A percentile compares a stretch with the other conserved stretches of the same genome.
Conservation (phyloP, 139 green algal species). For the Gonium pectorale region DNA sequence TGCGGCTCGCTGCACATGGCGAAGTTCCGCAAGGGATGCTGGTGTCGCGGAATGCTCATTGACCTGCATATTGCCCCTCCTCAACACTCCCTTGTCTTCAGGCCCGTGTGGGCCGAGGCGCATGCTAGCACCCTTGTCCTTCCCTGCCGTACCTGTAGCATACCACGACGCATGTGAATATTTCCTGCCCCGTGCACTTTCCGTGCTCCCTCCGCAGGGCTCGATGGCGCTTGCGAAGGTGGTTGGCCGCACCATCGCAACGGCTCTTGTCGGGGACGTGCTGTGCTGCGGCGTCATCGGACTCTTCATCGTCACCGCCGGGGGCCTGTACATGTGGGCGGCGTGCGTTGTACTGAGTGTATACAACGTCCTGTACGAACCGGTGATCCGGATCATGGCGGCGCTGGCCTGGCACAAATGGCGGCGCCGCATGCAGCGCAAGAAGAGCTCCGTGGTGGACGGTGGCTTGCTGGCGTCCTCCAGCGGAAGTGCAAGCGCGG, state of each 20-base stretch:
- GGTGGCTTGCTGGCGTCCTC: not conserved
- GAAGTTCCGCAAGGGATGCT: not conserved
- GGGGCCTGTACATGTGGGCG: not conserved
- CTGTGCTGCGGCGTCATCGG: not conserved
- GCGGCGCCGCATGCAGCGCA: not conserved
- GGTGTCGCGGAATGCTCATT: not conserved
- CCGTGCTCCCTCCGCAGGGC: not conserved
- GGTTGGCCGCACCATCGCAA: not conserved
- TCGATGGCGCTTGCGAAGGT: not conserved
- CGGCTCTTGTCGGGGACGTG: not conserved
- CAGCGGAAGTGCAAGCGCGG: not conserved
- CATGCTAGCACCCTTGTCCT: too few species aligned
- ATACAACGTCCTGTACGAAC: conserved; percentile 1
- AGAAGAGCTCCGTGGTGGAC: not conserved
- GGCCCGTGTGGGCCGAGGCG: too few species aligned
- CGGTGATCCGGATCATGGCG: not conserved
- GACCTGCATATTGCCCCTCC: not conserved
- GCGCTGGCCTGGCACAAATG: not conserved
- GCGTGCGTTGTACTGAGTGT: not conserved
- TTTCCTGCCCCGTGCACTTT: not conserved
- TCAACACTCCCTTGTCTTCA: not conserved
- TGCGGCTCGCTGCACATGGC: too few species aligned
- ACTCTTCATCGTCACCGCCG: not conserved
- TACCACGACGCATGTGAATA: not conserved
- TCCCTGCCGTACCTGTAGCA: not conserved